Evolutionary conservation across 441 rosid species (phyloP), one percentile per base, ranked within the genome.

Genomic region (Cnidoscolus chayamansa): DNA sequence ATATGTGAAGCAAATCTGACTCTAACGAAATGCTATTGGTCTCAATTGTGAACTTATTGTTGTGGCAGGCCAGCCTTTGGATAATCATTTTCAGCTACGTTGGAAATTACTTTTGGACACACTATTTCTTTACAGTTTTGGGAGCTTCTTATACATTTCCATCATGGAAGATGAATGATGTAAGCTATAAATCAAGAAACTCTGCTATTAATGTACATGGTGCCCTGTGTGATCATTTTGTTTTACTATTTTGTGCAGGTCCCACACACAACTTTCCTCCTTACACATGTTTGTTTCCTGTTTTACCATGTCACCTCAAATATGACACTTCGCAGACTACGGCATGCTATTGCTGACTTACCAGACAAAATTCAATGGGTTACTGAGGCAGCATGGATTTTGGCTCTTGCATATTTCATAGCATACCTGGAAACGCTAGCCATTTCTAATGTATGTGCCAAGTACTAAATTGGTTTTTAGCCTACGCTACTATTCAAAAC

Each of bases 141-240:
- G 99, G 98, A 74, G 99, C 99, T 37, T 88, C 98, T 7, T 95
- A 95, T 77, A 91, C 98, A 63, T 95, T 95, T 74, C 99, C 99
- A 7, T 91, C 99, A 0, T 95, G 99, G 99, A 95, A 79, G 85
- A 95, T 95, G 99, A 95, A 95, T 76, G 79, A 93, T 76, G 98
- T 93, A 85, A 87, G 93, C 72, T 58, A 53, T 51, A 53, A 76
- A 61, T 17, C 54, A 67, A 55, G 51, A 40, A 15, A 20, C 30
- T 15, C 63, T 65, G 43, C 32, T 67, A 31, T 58, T 45, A 9
- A 43, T 25, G 50, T 31, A 37, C 45, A n/a, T 71, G 13, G 43
- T 45, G 8, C 40, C 8, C 56, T 51, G 8, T 59, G 20, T 45
- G 65, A 43, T 72, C 54, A 48, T 31, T 72, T 51, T 53, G 35